phyloP scores from a whole-genome alignment of 2,329 filamentous ascomycete genomes.

The Microcera coccophila region DNA sequence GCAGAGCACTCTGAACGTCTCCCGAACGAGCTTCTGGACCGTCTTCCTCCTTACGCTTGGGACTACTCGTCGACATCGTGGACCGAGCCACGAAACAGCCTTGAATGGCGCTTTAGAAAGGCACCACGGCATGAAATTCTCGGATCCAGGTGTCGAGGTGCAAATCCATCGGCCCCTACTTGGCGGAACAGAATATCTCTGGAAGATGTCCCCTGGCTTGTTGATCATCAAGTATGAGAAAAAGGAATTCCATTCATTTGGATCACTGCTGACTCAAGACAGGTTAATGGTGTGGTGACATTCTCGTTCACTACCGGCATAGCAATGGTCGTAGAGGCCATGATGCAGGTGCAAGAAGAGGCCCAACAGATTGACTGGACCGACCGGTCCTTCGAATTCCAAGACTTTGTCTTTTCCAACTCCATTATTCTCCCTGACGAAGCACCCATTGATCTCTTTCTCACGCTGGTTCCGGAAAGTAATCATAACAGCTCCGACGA shows the following conservation, averaged over 20 bases:
- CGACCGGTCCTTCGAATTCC: constrained; percentile 16
- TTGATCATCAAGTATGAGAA: constrained; percentile 20
- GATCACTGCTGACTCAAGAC: constrained; percentile 3
- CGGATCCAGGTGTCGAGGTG: constrained; percentile 21
- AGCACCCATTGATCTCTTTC: constrained; percentile 18
- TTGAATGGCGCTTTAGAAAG: constrained; percentile 22
- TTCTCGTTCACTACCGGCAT: constrained; percentile 22
- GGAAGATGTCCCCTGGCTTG: constrained; percentile 23
- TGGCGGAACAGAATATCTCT: constrained; percentile 25
- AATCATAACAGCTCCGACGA: constrained; percentile 16
- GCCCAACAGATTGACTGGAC: constrained; percentile 17
- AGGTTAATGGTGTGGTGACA: constrained; percentile 23
- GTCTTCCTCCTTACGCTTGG: constrained; percentile 21
- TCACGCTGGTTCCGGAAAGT: constrained; percentile 16
- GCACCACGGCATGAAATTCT: constrained; percentile 21
- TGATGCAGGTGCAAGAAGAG: constrained; percentile 24
- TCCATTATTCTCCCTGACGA: constrained; percentile 24
- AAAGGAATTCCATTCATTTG: background rate
- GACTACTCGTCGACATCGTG: constrained; percentile 22
- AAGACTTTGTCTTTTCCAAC: constrained; percentile 24
- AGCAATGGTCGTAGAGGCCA: constrained; percentile 21
- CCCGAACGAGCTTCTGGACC: constrained; percentile 20
- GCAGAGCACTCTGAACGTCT: constrained; percentile 13
- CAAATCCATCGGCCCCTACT: constrained; percentile 22
- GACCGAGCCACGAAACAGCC: constrained; percentile 21